Percentiles rank a stretch among this genome's conserved stretches.
phyloP scores from a whole-genome alignment of 106 monocot genomes.

The Acorus gramineus region DNA sequence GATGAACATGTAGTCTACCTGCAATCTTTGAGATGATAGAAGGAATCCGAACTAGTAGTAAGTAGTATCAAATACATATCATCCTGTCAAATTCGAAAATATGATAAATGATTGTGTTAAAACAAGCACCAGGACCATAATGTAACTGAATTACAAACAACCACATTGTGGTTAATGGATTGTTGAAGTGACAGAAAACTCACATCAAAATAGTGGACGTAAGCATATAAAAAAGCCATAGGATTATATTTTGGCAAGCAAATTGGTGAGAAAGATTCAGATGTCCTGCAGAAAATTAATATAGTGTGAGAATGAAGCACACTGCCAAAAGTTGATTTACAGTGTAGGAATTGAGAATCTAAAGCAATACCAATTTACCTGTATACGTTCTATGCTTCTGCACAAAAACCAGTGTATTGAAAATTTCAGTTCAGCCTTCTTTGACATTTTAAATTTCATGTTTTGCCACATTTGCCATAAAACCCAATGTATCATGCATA shows the following conservation, averaged over 20 bases:
- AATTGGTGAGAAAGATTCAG: constrained; percentile 94
- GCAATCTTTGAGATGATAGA: constrained; percentile 95
- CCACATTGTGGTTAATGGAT: too few relatives aligned
- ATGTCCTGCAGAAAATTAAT: constrained; percentile 62
- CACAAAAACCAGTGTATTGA: too few relatives aligned
- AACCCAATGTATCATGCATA: too few relatives aligned
- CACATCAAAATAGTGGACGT: constrained; percentile 90
- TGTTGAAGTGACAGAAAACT: constrained; percentile 15
- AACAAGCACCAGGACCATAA: background rate
- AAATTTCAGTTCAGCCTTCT: too few relatives aligned
- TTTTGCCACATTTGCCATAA: too few relatives aligned
- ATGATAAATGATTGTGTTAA: constrained; percentile 1
- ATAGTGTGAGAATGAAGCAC: background rate
- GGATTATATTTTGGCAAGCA: constrained; percentile 93
- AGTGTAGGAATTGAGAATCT: too few relatives aligned
- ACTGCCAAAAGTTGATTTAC: too few relatives aligned
- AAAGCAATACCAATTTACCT: too few relatives aligned
- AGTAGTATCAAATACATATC: constrained; percentile 87
- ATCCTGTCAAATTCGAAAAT: constrained; percentile 32
- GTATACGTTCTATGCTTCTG: too few relatives aligned
- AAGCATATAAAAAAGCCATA: constrained; percentile 96
- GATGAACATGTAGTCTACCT: constrained; percentile 30
- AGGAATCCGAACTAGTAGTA: constrained; percentile 74
- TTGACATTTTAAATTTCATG: too few relatives aligned
- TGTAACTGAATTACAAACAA: too few relatives aligned